Base-by-base conservation (phyloP, 768 basidiomycete genomes). In the Kwoniella dejecticola region DNA sequence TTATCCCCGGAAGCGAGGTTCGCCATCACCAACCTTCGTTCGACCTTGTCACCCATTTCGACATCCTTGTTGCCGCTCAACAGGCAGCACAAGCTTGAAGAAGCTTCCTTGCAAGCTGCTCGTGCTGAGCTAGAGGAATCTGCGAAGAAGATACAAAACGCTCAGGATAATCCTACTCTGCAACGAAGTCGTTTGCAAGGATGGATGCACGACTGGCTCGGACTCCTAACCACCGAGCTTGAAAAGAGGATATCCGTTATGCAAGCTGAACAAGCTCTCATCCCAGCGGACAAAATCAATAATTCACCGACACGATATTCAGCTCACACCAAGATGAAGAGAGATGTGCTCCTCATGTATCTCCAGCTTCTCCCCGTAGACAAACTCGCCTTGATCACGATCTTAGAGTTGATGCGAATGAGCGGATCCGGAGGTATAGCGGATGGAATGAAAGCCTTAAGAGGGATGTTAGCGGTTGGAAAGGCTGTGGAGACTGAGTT, bases 401-500 rank as follows among this genome's bases (percentile, higher is more conserved):
- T 97, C 69, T 83, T 93, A 36, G 93, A 96, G 76, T 77, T 91
- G 41, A 89, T 97, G 88, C 85, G 89, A 4, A 77, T 92, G 11
- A 63, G 67, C 19, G 88, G 89, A 5, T 82, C 84, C 0, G 89
- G 90, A 5, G 89, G 90, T 12, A 82, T 92, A n/a, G 69, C 82
- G 0, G 85, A 87, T 40, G 94, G 93, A 3, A 90, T 95, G 88
- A 95, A 96, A 79, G 88, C 91, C 0, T 84, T 92, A 0, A 83
- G 91, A 0, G 90, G 89, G 0, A 82, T 96, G 61, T 80, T 96
- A 21, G 79, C 83, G 0, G 84, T 97, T 21, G 95, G 94, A 0
- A 86, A 84, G 60, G 89, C 89, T 0, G 85, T 97, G 33, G 95
- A 98, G 80, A 83, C 85, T 50, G 94, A 98, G 81, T 89, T 93